A percentile compares a stretch with the other conserved stretches of the same genome.
These are phyloP conservation scores for Cicer chorassanicum DNA, from an alignment of 306 rosid genomes.

Conservation along the genomic window DNA sequence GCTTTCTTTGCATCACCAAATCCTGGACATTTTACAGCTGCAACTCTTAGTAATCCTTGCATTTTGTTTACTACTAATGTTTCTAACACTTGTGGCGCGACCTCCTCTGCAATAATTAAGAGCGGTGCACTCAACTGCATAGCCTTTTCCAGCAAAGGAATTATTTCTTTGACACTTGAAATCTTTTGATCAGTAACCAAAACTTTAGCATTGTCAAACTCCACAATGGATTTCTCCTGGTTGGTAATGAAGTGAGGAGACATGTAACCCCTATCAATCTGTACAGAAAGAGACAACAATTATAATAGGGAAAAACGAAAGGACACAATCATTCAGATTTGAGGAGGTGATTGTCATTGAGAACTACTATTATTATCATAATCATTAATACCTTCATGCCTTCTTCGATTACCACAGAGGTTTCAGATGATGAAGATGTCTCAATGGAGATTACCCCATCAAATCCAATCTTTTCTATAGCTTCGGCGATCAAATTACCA, in stretches of 20 bases:
- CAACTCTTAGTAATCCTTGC: slow-evolving; percentile 86
- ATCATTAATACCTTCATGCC: slow-evolving; percentile 81
- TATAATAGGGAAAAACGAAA: not conserved
- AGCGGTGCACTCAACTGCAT: slow-evolving; percentile 87
- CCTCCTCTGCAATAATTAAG: slow-evolving; percentile 89
- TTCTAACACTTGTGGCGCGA: slow-evolving; percentile 72
- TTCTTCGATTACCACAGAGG: slow-evolving; percentile 84
- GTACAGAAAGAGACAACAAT: slow-evolving; percentile 48
- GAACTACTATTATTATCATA: slow-evolving; percentile 1
- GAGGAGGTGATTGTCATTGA: slow-evolving; percentile 18
- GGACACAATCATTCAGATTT: slow-evolving; percentile 29
- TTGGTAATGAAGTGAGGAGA: slow-evolving; percentile 90
- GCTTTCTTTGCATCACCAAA: slow-evolving; percentile 81
- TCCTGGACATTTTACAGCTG: slow-evolving; percentile 91
- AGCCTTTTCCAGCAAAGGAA: slow-evolving; percentile 88
- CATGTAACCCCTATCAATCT: slow-evolving; percentile 95
- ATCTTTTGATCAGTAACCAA: slow-evolving; percentile 95
- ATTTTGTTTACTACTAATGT: slow-evolving; percentile 83
- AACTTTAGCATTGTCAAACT: slow-evolving; percentile 84
- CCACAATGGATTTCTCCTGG: slow-evolving; percentile 82
- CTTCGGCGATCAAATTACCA: slow-evolving; percentile 87
- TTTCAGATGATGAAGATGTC: slow-evolving; percentile 83
- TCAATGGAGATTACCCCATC: slow-evolving; percentile 87
- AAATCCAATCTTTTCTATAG: slow-evolving; percentile 86
- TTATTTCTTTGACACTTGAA: slow-evolving; percentile 71